phyloP scores from a whole-genome alignment of 441 rosid genomes.

The Populus hybrid region DNA sequence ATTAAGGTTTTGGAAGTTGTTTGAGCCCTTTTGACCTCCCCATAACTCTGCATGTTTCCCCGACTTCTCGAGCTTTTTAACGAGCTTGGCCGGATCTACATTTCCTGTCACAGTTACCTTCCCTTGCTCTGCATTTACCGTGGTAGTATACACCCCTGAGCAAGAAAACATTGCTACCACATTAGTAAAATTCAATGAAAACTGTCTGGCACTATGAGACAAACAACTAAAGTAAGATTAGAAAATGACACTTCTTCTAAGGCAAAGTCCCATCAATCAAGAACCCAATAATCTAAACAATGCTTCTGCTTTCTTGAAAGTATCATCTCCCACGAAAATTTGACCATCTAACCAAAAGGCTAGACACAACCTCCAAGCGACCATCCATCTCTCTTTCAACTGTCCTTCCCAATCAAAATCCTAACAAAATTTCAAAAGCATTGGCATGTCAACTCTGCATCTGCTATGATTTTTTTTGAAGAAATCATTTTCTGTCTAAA shows the following conservation, averaged over 20 bases:
- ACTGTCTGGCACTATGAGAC: background rate
- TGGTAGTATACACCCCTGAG: constrained; percentile 65
- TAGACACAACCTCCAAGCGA: too few relatives aligned
- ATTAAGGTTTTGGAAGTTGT: constrained; percentile 30
- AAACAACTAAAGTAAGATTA: background rate
- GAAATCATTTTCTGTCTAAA: too few relatives aligned
- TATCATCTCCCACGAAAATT: background rate
- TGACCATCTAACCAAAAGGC: background rate
- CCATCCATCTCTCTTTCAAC: too few relatives aligned
- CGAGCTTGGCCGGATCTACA: constrained; percentile 64
- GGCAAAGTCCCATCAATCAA: background rate
- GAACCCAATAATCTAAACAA: background rate
- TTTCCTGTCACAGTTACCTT: constrained; percentile 77
- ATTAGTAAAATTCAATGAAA: constrained; percentile 9
- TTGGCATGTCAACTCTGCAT: background rate
- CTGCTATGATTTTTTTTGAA: background rate
- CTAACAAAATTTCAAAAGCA: background rate
- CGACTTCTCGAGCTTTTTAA: constrained; percentile 77
- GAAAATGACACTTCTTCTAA: background rate
- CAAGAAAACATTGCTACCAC: background rate
- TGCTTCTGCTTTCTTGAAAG: background rate
- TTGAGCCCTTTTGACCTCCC: constrained; percentile 51
- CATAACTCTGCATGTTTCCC: constrained; percentile 84
- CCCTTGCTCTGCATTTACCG: constrained; percentile 78
- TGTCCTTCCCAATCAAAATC: background rate